These are phyloP conservation scores for Geotrichum carabidarum DNA, from an alignment of 1,139 yeast species.

Conservation along the genomic window DNA sequence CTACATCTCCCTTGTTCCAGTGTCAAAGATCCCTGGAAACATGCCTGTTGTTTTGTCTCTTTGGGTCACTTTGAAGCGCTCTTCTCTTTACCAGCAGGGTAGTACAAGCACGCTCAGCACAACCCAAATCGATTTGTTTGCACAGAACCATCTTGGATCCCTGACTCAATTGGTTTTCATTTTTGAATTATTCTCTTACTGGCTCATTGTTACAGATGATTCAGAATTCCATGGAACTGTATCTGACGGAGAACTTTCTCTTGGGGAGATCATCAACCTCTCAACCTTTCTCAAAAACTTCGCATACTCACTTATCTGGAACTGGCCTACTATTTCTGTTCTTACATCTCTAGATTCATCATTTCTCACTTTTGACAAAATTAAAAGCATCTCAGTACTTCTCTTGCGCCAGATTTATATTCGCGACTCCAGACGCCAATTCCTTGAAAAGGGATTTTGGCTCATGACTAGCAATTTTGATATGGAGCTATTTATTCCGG, in stretches of 20 bases:
- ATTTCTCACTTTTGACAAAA: slow-evolving; percentile 6
- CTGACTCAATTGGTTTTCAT: slow-evolving; percentile 36
- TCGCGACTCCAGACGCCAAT: slow-evolving; percentile 61
- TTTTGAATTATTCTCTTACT: slow-evolving; percentile 52
- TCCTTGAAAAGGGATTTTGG: slow-evolving; percentile 59
- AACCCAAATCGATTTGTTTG: slow-evolving; percentile 8
- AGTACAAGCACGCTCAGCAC: slow-evolving; percentile 11
- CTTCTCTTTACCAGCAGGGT: slow-evolving; percentile 18
- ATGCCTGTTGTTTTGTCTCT: slow-evolving; percentile 27
- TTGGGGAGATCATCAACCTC: slow-evolving; percentile 45
- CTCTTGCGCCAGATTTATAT: slow-evolving; percentile 64
- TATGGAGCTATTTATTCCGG: slow-evolving; percentile 32
- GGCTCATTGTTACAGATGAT: slow-evolving; percentile 66
- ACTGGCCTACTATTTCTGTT: slow-evolving; percentile 26
- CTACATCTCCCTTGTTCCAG: slow-evolving; percentile 27
- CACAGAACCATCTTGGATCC: slow-evolving; percentile 5
- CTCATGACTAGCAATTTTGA: slow-evolving; percentile 33
- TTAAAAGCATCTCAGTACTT: slow-evolving; percentile 25
- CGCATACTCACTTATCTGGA: slow-evolving; percentile 54
- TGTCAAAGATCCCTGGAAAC: slow-evolving; percentile 7
- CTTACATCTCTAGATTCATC: background rate
- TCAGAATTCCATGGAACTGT: slow-evolving; percentile 44
- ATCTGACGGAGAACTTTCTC: slow-evolving; percentile 39
- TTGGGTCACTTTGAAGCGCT: slow-evolving; percentile 26
- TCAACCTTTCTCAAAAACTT: slow-evolving; percentile 50